Evolutionary conservation across 768 basidiomycete species (phyloP).

Genomic region (Astraeus odoratus): DNA sequence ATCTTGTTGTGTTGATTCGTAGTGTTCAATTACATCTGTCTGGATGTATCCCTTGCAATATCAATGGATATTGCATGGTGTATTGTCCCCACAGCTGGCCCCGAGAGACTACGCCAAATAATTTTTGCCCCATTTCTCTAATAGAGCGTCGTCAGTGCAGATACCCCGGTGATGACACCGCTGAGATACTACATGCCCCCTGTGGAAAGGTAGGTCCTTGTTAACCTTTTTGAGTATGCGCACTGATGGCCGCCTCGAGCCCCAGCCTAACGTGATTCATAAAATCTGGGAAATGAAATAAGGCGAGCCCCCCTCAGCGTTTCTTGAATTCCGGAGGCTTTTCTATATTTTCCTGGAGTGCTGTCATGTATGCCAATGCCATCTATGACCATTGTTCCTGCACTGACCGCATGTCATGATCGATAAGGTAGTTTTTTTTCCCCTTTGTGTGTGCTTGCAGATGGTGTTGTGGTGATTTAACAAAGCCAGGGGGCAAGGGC

Average conservation of each 20-base stretch:
- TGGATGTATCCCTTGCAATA: neutral
- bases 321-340: constrained; percentile 11
- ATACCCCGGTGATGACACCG: too few relatives aligned
- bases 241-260: constrained; percentile 14
- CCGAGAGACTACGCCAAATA: too few relatives aligned
- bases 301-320: neutral
- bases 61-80: neutral
- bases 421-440: constrained; percentile 34
- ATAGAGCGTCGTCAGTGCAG: too few relatives aligned
- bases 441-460: constrained; percentile 44
- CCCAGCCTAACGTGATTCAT: constrained; percentile 10
- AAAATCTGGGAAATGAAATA: constrained; percentile 2
- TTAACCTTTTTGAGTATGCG: constrained; percentile 25
- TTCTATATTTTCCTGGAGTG: constrained; percentile 10
- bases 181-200: constrained; percentile 7
- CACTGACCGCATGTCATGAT: constrained; percentile 38
- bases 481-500: constrained; percentile 25
- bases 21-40: neutral
- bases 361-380: constrained; percentile 7
- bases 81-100: too few relatives aligned
- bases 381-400: constrained; percentile 25
- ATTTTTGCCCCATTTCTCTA: too few relatives aligned
- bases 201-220: constrained; percentile 18
- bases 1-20: constrained; percentile 9
- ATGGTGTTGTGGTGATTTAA: constrained; percentile 39